phyloP scores from a whole-genome alignment of 805 yeast species.

The Ascoidea asiatica region DNA sequence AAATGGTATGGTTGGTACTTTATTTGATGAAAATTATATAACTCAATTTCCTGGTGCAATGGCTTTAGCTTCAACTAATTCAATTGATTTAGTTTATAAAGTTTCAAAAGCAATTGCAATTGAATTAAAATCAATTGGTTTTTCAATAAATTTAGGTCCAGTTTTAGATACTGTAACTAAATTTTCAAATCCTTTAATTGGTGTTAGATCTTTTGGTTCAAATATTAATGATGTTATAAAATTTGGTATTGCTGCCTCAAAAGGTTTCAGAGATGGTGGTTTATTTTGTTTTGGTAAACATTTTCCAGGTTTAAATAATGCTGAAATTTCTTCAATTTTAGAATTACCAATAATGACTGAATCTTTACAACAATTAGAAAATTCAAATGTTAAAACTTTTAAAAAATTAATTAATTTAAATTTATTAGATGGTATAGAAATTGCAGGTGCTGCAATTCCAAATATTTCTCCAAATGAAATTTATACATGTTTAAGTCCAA shows the following conservation, averaged over 20 bases:
- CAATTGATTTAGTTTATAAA: constrained; percentile 32
- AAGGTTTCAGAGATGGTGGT: constrained; percentile 41
- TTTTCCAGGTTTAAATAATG: constrained; percentile 56
- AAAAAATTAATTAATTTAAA: constrained; percentile 29
- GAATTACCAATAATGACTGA: constrained; percentile 50
- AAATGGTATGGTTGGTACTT: constrained; percentile 48
- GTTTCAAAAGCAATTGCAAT: constrained; percentile 39
- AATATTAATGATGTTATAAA: constrained; percentile 44
- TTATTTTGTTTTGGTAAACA: constrained; percentile 45
- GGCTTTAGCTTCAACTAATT: constrained; percentile 46
- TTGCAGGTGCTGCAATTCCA: constrained; percentile 56
- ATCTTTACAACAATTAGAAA: constrained; percentile 35
- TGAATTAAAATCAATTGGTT: constrained; percentile 41
- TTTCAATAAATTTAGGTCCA: constrained; percentile 44
- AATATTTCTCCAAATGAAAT: constrained; percentile 44
- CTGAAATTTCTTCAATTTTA: constrained; percentile 40
- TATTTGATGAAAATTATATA: constrained; percentile 35
- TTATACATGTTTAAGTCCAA: constrained; percentile 48
- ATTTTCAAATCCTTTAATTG: constrained; percentile 40
- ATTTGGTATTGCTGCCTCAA: constrained; percentile 37
- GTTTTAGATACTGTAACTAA: constrained; percentile 48
- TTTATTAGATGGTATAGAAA: constrained; percentile 39
- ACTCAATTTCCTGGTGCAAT: constrained; percentile 54
- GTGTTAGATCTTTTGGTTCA: constrained; percentile 49
- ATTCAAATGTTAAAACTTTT: constrained; percentile 38